Evolutionary conservation across 768 basidiomycete genomes (phyloP).

Genomic region (Plicaturopsis crispa): DNA sequence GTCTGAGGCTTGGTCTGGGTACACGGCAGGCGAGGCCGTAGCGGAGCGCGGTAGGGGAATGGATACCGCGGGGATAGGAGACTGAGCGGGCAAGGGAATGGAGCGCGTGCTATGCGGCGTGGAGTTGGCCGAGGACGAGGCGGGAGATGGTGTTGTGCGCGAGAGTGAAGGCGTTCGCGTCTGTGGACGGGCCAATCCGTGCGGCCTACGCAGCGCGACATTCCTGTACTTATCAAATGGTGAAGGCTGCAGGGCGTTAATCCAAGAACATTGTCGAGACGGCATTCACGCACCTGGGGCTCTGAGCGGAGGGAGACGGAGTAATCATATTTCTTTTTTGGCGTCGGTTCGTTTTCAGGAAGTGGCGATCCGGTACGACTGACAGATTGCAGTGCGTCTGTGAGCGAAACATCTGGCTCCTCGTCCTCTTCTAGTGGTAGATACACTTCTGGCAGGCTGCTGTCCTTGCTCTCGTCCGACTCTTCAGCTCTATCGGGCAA

Average conservation of each 20-base stretch:
- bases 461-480: conserved; percentile 30
- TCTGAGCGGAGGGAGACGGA: conserved; percentile 56
- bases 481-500: conserved; percentile 24
- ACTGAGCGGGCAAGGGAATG: conserved; percentile 30
- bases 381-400: conserved; percentile 50
- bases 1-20: no score
- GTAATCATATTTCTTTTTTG: conserved; percentile 47
- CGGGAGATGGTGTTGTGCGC: conserved; percentile 48
- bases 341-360: conserved; percentile 29
- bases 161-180: conserved; percentile 63
- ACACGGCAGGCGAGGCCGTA: conserved; percentile 39
- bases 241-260: conserved; percentile 38
- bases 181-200: conserved; percentile 21
- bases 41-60: conserved; percentile 47
- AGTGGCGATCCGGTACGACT: conserved; percentile 46
- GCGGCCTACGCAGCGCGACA: conserved; percentile 47
- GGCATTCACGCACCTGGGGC: conserved; percentile 40
- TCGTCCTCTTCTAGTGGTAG: conserved; percentile 39
- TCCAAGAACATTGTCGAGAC: no score
- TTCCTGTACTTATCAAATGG: conserved; percentile 59
- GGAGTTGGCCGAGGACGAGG: conserved; percentile 55
- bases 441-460: conserved; percentile 47
- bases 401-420: conserved; percentile 35
- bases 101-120: conserved; percentile 35
- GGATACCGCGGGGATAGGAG: conserved; percentile 37